A percentile compares a stretch with the other conserved stretches of the same genome.
Conservation (phyloP, 176 grass and related monocot genomes). For the Miscanthus lutarioriparius region DNA sequence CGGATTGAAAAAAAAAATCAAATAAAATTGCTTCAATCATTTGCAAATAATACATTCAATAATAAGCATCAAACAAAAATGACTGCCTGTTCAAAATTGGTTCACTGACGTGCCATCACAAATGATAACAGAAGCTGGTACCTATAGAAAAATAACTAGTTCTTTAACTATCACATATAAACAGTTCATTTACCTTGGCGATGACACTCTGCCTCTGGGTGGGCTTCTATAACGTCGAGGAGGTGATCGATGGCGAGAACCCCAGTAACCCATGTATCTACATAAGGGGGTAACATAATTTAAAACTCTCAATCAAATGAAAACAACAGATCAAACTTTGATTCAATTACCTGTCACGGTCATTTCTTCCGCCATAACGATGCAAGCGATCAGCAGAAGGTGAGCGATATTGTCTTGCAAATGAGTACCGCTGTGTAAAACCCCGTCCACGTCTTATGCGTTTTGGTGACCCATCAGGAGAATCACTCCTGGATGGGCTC, state of each 20-base stretch:
- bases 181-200: slow-evolving; percentile 53
- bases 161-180: slow-evolving; percentile 4
- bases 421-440: slow-evolving; percentile 90
- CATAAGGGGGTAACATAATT: background rate
- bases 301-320: background rate
- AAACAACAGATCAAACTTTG: slow-evolving; percentile 2
- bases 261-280: slow-evolving; percentile 62
- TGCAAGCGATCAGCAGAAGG: slow-evolving; percentile 75
- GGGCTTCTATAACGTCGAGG: slow-evolving; percentile 92
- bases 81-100: background rate
- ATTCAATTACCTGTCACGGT: slow-evolving; percentile 64
- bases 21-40: background rate
- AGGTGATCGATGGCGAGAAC: slow-evolving; percentile 68
- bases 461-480: slow-evolving; percentile 88
- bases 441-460: slow-evolving; percentile 82
- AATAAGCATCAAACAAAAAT: background rate
- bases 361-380: slow-evolving; percentile 78
- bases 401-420: slow-evolving; percentile 91
- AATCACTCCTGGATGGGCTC: slow-evolving; percentile 85
- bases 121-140: background rate
- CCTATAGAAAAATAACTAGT: background rate
- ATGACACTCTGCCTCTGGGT: slow-evolving; percentile 67
- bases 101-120: background rate
- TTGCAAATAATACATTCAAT: background rate
- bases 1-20: background rate